Conservation (phyloP, 257 asterid species). For the Verbascum thapsus region DNA sequence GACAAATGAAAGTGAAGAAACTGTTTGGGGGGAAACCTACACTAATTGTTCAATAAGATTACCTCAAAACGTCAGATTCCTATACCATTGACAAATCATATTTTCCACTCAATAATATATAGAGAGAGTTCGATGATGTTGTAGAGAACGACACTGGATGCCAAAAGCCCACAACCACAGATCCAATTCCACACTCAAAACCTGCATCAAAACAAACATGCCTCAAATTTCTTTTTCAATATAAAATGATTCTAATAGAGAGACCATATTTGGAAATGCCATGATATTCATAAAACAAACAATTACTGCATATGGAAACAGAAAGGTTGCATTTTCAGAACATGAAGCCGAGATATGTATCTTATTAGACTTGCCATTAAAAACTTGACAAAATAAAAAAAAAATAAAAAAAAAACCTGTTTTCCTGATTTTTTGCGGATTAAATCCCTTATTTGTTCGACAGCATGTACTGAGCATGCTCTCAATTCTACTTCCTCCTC, state of each 20-base stretch:
- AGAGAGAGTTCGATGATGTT: constrained; percentile 87
- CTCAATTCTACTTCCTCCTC: constrained; percentile 97
- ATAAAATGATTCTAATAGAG: not conserved
- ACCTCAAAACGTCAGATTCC: constrained; percentile 25
- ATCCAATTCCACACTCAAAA: constrained; percentile 92
- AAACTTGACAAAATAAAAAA: not conserved
- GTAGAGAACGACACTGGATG: constrained; percentile 63
- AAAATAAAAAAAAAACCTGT: constrained; percentile 49
- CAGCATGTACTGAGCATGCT: constrained; percentile 91
- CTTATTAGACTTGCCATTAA: not conserved
- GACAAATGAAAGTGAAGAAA: constrained; percentile 12
- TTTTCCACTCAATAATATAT: constrained; percentile 59
- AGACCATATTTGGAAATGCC: constrained; percentile 1
- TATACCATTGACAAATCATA: constrained; percentile 10
- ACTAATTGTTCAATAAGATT: not conserved
- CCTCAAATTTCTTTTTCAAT: constrained; percentile 24
- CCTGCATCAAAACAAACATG: constrained; percentile 48
- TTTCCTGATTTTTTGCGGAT: constrained; percentile 66
- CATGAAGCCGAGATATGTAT: not conserved
- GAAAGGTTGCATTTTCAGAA: constrained; percentile 11
- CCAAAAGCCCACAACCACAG: constrained; percentile 97
- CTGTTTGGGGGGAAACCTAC: not conserved
- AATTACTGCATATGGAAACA: not conserved
- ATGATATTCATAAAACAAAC: constrained; percentile 3
- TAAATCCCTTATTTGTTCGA: constrained; percentile 80